Base-by-base conservation (phyloP, 306 rosid species). In the Malus sylvestris region DNA sequence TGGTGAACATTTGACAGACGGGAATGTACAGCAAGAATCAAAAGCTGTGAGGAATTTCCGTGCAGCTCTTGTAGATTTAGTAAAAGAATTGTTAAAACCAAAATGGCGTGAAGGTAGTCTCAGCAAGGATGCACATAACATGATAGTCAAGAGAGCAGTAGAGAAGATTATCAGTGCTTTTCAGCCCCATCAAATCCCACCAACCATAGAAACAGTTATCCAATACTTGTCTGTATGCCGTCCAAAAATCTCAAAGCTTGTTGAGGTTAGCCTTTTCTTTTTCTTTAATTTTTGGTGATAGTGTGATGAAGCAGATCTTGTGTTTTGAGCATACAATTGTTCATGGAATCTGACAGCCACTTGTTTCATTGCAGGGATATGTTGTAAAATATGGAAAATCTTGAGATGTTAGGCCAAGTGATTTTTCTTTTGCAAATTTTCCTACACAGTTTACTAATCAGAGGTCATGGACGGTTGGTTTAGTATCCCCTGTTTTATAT, bases 81-180 rank as follows among this genome's bases (percentile, higher is more conserved):
- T 88, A 71, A 95, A 92, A 85, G 97, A 90, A 72, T 84, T 92
- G 83, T 79, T 95, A 83, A 95, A 88, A 89, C 97, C 99, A 69
- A 84, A 77, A 76, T 95, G 99, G 99, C 93, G 83, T 40, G 97
- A 89, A 64, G 97, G 96, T 59, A 84, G 74, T 82, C 89, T 95
- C 66, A 88, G 88, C 85, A 92, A 89, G 89, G 99, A 89, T 78
- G 87, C 87, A 46, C 96, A 95, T 84, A 88, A 85, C 81, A 35
- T 77, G 76, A 87, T 95, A 68, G 97, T 95, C 45, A 95, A 83
- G 82, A 95, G 89, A 80, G 86, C 93, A 45, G 92, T 91, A 59
- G 97, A 95, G 79, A 89, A 95, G 91, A 86, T 95, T 76, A 73
- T 95, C 77, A 86, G 87, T 85, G 85, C 96, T 77, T 73, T 92